phyloP scores from a whole-genome alignment of 306 rosid genomes.

The Cicer chorassanicum region DNA sequence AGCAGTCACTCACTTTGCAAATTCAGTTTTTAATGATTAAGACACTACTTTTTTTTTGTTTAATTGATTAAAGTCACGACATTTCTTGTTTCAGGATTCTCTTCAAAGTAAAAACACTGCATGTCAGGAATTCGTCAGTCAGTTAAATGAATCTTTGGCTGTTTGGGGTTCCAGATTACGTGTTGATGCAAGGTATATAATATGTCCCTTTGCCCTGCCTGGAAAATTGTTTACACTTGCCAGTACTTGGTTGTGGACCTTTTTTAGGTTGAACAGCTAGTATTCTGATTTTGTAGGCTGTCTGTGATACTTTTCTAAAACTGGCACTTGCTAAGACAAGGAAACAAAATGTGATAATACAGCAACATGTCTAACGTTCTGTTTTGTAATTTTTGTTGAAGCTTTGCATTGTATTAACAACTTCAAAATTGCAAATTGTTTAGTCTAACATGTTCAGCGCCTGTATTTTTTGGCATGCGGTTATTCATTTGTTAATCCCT shows the following conservation, averaged over 20 bases:
- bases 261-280: conserved; percentile 16
- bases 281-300: conserved; percentile 23
- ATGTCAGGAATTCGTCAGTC: conserved; percentile 67
- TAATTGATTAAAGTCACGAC: conserved; percentile 18
- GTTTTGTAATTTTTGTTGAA: conserved; percentile 29
- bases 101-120: conserved; percentile 76
- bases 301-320: conserved; percentile 16
- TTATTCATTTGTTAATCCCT: conserved; percentile 13
- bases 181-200: conserved; percentile 75
- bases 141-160: conserved; percentile 76
- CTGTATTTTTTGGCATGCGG: conserved; percentile 28
- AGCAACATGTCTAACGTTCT: neutral
- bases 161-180: conserved; percentile 84
- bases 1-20: neutral
- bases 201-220: conserved; percentile 15
- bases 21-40: conserved; percentile 29
- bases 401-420: conserved; percentile 26
- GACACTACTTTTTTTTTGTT: neutral
- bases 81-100: conserved; percentile 69
- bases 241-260: conserved; percentile 25
- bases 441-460: conserved; percentile 16
- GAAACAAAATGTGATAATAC: conserved; percentile 12
- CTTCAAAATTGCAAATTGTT: conserved; percentile 14
- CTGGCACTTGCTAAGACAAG: conserved; percentile 8
- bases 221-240: conserved; percentile 37